Conservation (phyloP, 345 rosid species). For the Citrus mangshanensis region DNA sequence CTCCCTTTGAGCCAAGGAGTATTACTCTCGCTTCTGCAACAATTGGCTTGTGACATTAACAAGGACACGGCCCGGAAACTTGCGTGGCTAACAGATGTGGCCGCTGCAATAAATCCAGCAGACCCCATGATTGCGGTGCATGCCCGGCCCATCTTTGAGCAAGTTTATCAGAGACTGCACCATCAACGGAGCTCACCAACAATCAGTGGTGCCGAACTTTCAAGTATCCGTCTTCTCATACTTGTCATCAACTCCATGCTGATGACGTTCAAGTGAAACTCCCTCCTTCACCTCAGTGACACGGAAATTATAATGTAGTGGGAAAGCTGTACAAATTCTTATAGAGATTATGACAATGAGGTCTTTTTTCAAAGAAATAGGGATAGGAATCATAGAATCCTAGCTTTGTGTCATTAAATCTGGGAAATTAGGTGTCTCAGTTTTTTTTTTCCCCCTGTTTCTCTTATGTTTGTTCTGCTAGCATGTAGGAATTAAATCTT, state of each 20-base stretch:
- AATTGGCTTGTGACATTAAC: constrained; percentile 68
- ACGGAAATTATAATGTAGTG: neutral
- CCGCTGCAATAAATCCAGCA: constrained; percentile 63
- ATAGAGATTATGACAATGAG: neutral
- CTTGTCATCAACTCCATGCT: constrained; percentile 71
- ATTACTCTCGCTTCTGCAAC: constrained; percentile 78
- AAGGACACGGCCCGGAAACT: constrained; percentile 63
- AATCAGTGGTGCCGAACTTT: constrained; percentile 35
- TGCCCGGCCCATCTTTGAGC: constrained; percentile 66
- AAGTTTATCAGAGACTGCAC: constrained; percentile 63
- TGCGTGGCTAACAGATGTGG: constrained; percentile 81
- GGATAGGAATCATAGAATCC: too few relatives aligned
- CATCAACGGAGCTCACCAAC: constrained; percentile 51
- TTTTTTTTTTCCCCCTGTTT: too few relatives aligned
- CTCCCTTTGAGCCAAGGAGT: constrained; percentile 89
- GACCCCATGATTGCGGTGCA: constrained; percentile 65
- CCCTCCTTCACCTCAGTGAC: neutral
- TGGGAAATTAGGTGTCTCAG: neutral
- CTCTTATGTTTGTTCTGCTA: too few relatives aligned
- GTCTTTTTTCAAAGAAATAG: neutral
- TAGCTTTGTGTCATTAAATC: neutral
- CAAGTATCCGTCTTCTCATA: constrained; percentile 58
- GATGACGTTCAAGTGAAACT: constrained; percentile 51
- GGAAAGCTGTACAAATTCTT: neutral
- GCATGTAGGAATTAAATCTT: too few relatives aligned